Evolutionary conservation across 768 basidiomycete genomes (phyloP).

Genomic region (Coprinopsis cinerea): DNA sequence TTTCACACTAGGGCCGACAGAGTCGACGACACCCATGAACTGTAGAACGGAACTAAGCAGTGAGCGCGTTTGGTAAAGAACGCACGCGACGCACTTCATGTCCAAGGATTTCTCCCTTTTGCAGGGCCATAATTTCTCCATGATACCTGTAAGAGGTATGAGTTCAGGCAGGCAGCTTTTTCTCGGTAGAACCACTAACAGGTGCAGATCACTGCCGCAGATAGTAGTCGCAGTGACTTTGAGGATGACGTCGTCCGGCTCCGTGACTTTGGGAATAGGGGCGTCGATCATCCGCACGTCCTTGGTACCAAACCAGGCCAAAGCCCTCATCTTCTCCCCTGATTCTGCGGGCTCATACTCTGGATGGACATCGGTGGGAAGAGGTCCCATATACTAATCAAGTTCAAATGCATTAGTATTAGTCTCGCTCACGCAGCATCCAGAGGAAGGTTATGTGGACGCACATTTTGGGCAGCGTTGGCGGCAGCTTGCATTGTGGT

Average conservation of each 20-base stretch:
- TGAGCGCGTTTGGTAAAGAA: not conserved
- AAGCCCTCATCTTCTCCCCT: slow-evolving; percentile 59
- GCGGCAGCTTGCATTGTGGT: slow-evolving; percentile 26
- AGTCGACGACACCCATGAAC: slow-evolving; percentile 67
- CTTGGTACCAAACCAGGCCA: slow-evolving; percentile 58
- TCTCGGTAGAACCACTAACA: too few relatives aligned
- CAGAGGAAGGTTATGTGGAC: not conserved
- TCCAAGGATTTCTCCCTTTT: slow-evolving; percentile 71
- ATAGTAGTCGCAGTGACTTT: slow-evolving; percentile 74
- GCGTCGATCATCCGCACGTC: slow-evolving; percentile 40
- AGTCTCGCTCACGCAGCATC: too few relatives aligned
- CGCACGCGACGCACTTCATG: slow-evolving; percentile 44
- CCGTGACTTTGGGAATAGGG: slow-evolving; percentile 50
- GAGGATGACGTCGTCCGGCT: slow-evolving; percentile 71
- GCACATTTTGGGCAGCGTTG: slow-evolving; percentile 22
- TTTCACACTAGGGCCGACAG: slow-evolving; percentile 57
- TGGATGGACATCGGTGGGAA: slow-evolving; percentile 35
- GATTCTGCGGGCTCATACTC: slow-evolving; percentile 43
- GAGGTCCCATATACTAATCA: slow-evolving; percentile 34
- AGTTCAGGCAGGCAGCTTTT: not conserved
- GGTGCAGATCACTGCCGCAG: slow-evolving; percentile 62
- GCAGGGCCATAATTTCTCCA: slow-evolving; percentile 61
- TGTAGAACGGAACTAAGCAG: slow-evolving; percentile 15
- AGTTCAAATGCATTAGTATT: too few relatives aligned
- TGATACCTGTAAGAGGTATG: slow-evolving; percentile 34